Conservation (phyloP, 495 filamentous ascomycete species). For the Aspergillus taichungensis region DNA sequence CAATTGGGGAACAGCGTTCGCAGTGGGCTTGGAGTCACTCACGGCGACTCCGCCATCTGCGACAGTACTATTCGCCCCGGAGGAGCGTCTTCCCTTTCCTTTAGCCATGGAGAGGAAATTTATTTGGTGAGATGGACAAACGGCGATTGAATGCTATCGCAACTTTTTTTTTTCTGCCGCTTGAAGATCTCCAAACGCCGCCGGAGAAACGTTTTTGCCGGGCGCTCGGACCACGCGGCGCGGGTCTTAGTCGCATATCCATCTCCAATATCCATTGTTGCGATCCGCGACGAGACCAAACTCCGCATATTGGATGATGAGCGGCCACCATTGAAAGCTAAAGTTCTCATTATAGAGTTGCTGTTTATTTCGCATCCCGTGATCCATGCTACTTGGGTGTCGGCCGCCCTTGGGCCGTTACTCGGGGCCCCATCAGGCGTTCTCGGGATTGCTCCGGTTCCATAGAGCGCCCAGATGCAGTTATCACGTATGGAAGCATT, state of each 20-base stretch:
- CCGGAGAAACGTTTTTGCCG: constrained; percentile 22
- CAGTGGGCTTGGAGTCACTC: constrained; percentile 16
- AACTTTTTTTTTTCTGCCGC: constrained; percentile 26
- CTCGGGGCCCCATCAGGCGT: constrained; percentile 12
- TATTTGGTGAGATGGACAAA: constrained; percentile 8
- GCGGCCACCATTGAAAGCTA: too few species aligned
- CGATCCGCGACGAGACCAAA: not conserved
- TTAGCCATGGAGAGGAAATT: constrained; percentile 23
- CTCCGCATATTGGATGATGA: not conserved
- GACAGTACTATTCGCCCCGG: constrained; percentile 21
- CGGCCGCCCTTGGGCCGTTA: constrained; percentile 17
- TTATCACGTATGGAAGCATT: constrained; percentile 13
- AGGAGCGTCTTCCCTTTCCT: constrained; percentile 33
- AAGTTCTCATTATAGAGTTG: too few species aligned
- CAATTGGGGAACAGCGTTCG: constrained; percentile 36
- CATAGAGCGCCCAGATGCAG: constrained; percentile 11
- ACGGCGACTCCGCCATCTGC: constrained; percentile 8
- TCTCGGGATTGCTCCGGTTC: constrained; percentile 8
- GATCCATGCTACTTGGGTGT: constrained; percentile 18
- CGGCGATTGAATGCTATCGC: constrained; percentile 3
- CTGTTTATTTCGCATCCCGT: not conserved
- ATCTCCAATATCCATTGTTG: not conserved
- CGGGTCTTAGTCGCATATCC: constrained; percentile 10
- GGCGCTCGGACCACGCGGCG: constrained; percentile 8
- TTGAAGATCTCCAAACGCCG: constrained; percentile 16